Evolutionary conservation across 2,329 filamentous ascomycete species (phyloP), one percentile per base, ranked within the genome.

Genomic region (Aspergillus sp.): DNA sequence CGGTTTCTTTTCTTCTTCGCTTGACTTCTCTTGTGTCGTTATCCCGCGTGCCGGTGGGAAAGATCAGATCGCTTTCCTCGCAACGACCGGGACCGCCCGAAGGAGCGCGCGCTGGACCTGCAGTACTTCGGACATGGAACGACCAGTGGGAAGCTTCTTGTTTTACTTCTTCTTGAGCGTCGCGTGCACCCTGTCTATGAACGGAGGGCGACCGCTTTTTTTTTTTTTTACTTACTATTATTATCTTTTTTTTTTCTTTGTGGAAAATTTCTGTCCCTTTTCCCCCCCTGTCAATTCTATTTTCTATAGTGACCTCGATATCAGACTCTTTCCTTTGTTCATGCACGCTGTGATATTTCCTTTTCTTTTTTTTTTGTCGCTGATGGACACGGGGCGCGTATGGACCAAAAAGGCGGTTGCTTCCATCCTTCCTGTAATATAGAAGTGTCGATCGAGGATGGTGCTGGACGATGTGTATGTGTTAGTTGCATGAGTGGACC

Each of bases 311-410:
- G 61, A 58, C 60, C 63, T 60, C 60, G 53, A 59, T 60, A 62
- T 57, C 54, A 53, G 43, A 43, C 48, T 52, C 57, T 67, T 65
- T 65, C 60, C 57, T 64, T 61, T 63, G 59, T 63, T 30, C 26
- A 8, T 30, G 26, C 26, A 30, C 8, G 26, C 26, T 30, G 26
- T 30, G 26, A 8, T 30, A 30, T 30, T 30, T 30, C 26, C 26
- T 30, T 30, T 30, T 8, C 26, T 30, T 9, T 22, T 22, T 22
- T 22, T 22, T 22, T 22, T 22, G 9, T 30, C 26, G 26, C 10
- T 11, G 26, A 30, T 30, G 26, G 26, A 30, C 26, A 11, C 26
- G 26, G 26, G 8, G 26, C 26, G 26, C 26, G 26, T 30, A 11
- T 30, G 26, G 26, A 30, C 26, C 26, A 30, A 30, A 30, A 30